Percentiles rank a stretch among this genome's conserved stretches.
Conservation (phyloP, 768 basidiomycete genomes). For the Phanerochaete carnosa region DNA sequence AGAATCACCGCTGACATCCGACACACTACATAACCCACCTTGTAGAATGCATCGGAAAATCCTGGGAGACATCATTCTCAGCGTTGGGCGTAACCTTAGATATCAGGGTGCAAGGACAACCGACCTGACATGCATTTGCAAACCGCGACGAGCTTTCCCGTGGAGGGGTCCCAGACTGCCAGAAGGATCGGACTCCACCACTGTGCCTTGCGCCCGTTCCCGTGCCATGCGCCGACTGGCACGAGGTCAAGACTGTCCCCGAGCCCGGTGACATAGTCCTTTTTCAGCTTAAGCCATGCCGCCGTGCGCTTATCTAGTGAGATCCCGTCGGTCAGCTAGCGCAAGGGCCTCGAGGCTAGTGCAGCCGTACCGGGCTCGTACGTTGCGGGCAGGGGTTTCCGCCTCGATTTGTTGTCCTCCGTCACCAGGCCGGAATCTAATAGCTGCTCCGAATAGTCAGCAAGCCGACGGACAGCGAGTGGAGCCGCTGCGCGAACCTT, state of each 20-base stretch:
- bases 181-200: constrained; percentile 94
- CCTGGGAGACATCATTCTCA: constrained; percentile 38
- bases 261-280: constrained; percentile 80
- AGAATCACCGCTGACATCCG: neutral
- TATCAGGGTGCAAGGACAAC: constrained; percentile 16
- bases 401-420: constrained; percentile 39
- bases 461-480: neutral
- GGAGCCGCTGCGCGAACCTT: constrained; percentile 48
- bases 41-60: constrained; percentile 83
- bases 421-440: constrained; percentile 51
- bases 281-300: constrained; percentile 91
- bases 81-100: neutral
- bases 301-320: constrained; percentile 71
- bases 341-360: neutral
- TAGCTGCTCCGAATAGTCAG: constrained; percentile 39
- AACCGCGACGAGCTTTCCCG: constrained; percentile 65
- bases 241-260: constrained; percentile 75
- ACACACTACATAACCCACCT: constrained; percentile 36
- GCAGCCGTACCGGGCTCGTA: constrained; percentile 65
- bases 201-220: constrained; percentile 80
- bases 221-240: constrained; percentile 84
- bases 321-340: neutral
- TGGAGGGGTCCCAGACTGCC: constrained; percentile 65
- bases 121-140: constrained; percentile 89
- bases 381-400: constrained; percentile 75